Evolutionary conservation across 192 early-diverging fungal genomes (phyloP), one percentile per base, ranked within the genome.

Genomic region (Endogone sp.): DNA sequence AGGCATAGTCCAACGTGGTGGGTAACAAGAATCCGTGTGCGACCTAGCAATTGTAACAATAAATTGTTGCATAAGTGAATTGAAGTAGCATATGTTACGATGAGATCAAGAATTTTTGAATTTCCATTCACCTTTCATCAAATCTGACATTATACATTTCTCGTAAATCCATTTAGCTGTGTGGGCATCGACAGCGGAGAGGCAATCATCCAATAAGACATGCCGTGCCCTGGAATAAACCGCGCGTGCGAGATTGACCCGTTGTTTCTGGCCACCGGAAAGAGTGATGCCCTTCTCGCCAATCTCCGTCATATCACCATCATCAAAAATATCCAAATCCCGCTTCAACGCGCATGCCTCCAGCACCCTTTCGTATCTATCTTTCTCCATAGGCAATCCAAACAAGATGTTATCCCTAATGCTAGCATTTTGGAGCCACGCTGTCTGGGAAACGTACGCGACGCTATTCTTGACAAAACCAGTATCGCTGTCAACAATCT

Each of bases 171-270:
- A 90, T 25, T 87, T 84, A n/a, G 88, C 94, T 21, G 95, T 97
- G 32, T 93, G 93, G 6, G 93, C 89, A 74, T 95, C 91, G 0
- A 92, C 90, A 26, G 94, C 93, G 2, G 89, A 91, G n/a, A 93
- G 76, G 54, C 85, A 88, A 71, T 93, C 91, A 71, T 94, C 93
- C 60, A 92, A 70, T 1, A 93, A 70, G 22, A 94, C 74, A 37
- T 83, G 78, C 10, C 73, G 76, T 20, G 85, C 78, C 3, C 68
- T 27, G 16, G 79, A 82, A 75, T 93, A 93, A 8, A 93, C 83
- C 2, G 91, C 88, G 10, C 94, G 79, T 9, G 93, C 92, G 54
- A 95, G 79, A 2, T 87, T 80, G 22, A 96, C 86, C 16, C 93
- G 76, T 67, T 88, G 86, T 74, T 91, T 91, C 74, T 94, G 91